A percentile compares a stretch with the other conserved stretches of the same genome.
Conservation (phyloP, 2,329 filamentous ascomycete genomes). For the Colletotrichum sp. region DNA sequence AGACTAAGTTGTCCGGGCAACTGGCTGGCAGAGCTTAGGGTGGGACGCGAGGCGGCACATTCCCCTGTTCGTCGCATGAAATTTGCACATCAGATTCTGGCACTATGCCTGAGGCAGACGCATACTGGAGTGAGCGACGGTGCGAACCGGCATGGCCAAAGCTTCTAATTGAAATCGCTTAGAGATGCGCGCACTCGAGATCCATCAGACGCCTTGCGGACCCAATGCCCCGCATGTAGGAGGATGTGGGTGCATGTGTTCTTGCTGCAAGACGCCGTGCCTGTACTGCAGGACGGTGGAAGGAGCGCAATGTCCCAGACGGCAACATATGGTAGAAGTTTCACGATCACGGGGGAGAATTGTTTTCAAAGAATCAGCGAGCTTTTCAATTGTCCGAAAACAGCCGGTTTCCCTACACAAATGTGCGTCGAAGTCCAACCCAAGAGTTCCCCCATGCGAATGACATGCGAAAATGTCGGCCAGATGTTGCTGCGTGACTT, state of each 20-base stretch:
- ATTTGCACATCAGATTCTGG: background rate
- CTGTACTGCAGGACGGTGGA: background rate
- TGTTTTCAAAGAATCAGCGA: conserved; percentile 21
- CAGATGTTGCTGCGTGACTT: conserved; percentile 32
- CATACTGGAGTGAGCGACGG: background rate
- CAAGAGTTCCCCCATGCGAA: conserved; percentile 29
- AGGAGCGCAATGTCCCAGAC: background rate
- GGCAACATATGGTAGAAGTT: background rate
- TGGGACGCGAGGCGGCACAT: background rate
- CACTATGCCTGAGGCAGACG: conserved; percentile 1
- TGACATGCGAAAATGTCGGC: conserved; percentile 34
- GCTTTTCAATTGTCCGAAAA: conserved; percentile 20
- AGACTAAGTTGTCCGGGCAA: conserved; percentile 28
- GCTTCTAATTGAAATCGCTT: background rate
- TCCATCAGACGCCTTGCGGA: background rate
- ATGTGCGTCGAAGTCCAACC: conserved; percentile 20
- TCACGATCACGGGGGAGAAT: background rate
- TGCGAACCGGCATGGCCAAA: background rate
- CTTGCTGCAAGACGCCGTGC: background rate
- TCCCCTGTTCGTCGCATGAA: conserved; percentile 2
- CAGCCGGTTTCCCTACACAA: conserved; percentile 20
- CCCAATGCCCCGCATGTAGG: background rate
- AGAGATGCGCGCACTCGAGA: background rate
- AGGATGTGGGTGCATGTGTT: background rate
- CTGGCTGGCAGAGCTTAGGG: background rate